Percentiles rank a stretch among this genome's conserved stretches.
Conservation (phyloP, 2,329 filamentous ascomycete genomes). For the Stenocarpella maydis region DNA sequence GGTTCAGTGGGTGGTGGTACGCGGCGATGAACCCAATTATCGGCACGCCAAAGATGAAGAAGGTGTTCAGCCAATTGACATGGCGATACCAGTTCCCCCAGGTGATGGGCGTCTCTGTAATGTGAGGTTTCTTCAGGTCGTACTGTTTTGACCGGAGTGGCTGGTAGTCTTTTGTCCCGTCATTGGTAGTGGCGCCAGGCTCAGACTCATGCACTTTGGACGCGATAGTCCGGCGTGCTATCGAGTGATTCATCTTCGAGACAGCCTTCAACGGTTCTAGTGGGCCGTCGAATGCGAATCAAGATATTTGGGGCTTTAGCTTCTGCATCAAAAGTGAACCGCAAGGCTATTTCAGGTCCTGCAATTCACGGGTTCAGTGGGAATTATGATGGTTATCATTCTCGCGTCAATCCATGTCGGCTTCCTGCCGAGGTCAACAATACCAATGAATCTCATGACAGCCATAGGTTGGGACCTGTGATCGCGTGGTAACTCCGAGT, state of each 20-base stretch:
- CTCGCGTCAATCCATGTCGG: background rate
- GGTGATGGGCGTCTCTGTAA: conserved; percentile 83
- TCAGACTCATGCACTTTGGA: background rate
- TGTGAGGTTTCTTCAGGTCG: conserved; percentile 78
- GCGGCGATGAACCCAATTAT: conserved; percentile 71
- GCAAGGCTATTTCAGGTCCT: background rate
- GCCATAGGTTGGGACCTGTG: conserved; percentile 1
- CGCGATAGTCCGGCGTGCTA: background rate
- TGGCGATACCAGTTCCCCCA: conserved; percentile 88
- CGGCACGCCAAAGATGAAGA: conserved; percentile 81
- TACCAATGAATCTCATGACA: conserved; percentile 12
- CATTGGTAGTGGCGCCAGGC: conserved; percentile 39
- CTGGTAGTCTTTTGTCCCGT: conserved; percentile 65
- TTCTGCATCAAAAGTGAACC: background rate
- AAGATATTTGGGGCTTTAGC: too few species aligned
- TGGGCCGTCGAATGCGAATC: too few species aligned
- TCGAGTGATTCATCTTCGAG: background rate
- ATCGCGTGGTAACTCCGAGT: background rate
- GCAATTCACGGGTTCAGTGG: too few species aligned
- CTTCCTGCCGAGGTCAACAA: background rate
- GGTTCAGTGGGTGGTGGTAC: conserved; percentile 78
- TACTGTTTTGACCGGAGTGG: conserved; percentile 53
- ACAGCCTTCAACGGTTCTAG: background rate
- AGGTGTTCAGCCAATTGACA: conserved; percentile 91
- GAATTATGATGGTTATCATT: background rate